phyloP scores from a whole-genome alignment of 352 stramenopile species.

The Paralagenidium karlingii region DNA sequence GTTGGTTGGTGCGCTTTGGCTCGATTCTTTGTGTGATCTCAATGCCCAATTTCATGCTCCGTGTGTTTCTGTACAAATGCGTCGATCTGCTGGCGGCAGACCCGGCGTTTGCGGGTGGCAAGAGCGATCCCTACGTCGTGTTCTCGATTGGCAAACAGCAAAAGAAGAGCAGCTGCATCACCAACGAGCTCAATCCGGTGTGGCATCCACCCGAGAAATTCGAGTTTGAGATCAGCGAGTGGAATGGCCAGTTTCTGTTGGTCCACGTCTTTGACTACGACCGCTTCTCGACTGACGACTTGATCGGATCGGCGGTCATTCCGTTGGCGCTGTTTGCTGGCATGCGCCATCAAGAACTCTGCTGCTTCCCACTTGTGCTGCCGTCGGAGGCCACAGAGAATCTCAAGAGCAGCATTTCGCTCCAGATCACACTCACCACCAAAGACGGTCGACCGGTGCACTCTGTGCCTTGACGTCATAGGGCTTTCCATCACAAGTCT shows the following conservation, averaged over 20 bases:
- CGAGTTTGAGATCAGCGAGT: constrained; percentile 45
- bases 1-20: too few species aligned
- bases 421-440: constrained; percentile 47
- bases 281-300: constrained; percentile 45
- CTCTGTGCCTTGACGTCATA: too few species aligned
- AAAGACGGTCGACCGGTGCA: constrained; percentile 35
- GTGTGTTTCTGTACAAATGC: constrained; percentile 53
- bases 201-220: constrained; percentile 66
- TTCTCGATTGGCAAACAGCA: constrained; percentile 36
- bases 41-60: constrained; percentile 29
- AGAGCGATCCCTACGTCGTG: constrained; percentile 62
- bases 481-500: too few species aligned
- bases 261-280: constrained; percentile 60
- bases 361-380: constrained; percentile 58
- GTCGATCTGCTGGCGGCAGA: constrained; percentile 54
- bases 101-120: constrained; percentile 29
- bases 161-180: constrained; percentile 34
- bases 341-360: constrained; percentile 40
- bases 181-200: constrained; percentile 34
- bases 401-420: constrained; percentile 37
- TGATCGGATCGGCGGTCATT: constrained; percentile 21
- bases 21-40: too few species aligned
- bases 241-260: constrained; percentile 24
- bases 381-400: constrained; percentile 32
- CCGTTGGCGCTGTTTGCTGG: constrained; percentile 39